Evolutionary conservation across 176 grass and related monocot genomes (phyloP).

Genomic region (Zea luxurians): DNA sequence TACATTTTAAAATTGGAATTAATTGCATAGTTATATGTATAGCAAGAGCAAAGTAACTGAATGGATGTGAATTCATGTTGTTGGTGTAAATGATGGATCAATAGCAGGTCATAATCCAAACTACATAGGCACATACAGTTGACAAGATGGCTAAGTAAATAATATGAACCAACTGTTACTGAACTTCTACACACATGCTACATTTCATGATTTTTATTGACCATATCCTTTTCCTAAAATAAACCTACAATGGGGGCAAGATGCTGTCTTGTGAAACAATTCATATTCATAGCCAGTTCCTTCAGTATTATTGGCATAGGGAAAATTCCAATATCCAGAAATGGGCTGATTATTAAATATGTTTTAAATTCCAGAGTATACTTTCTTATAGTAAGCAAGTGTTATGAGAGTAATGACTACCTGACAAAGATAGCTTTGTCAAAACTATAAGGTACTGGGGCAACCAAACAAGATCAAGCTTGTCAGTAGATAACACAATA

Average conservation of each 20-base stretch:
- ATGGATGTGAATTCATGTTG: not conserved
- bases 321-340: not conserved
- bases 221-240: not conserved
- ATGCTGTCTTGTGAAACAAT: not conserved
- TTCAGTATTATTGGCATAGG: not conserved
- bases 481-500: constrained; percentile 2
- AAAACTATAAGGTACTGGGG: not conserved
- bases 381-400: not conserved
- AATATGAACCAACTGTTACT: constrained; percentile 2
- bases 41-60: not conserved
- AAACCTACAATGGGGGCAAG: not conserved
- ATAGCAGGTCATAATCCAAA: not conserved
- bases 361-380: not conserved
- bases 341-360: not conserved
- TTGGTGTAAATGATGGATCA: constrained; percentile 4
- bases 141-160: not conserved
- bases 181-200: not conserved
- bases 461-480: constrained; percentile 20
- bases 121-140: not conserved
- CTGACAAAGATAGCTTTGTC: not conserved
- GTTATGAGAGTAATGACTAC: not conserved
- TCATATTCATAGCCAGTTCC: not conserved
- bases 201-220: not conserved
- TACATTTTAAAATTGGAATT: not conserved
- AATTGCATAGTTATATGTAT: not conserved